Base-by-base conservation (phyloP, 306 rosid species). In the Pachyrhizus erosus region DNA sequence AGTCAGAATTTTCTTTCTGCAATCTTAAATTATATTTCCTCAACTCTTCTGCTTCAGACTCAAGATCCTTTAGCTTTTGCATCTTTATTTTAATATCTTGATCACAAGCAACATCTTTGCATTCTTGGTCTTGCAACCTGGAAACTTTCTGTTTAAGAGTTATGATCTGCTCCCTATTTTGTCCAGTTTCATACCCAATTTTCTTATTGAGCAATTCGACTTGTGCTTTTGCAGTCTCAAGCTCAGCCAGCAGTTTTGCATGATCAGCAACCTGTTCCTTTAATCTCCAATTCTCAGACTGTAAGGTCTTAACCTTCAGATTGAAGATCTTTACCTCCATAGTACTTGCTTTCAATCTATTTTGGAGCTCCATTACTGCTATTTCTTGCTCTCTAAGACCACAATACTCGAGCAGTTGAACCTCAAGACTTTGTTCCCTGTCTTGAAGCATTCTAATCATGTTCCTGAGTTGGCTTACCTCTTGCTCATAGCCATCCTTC, bases 351-450 rank as follows among this genome's bases (percentile, higher is more conserved):
- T 90, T 90, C 88, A 96, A 84, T 67, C 93, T 86, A 39, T 90
- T 96, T 83, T 90, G 91, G 43, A 96, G 96, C 83, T 96, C 99
- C 87, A 81, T 83, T 9, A 88, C 92, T 2, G 88, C 88, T 46
- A 88, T 82, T 83, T 92, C 93, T 86, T 93, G 92, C 91, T 96
- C 98, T 83, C 84, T 93, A 29, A 93, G 93, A 77, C 97, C 98
- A 58, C 89, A 91, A 48, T 86, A 91, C 86, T 92, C 98, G 1
- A 93, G 98, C 75, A 96, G 75, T 82, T 92, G 94, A 60, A 87
- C 87, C 90, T 96, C 97, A 7, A 91, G 94, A 69, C 74, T 78
- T 61, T 75, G 84, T 88, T 92, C 97, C 76, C 92, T 92, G 76
- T 91, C 99, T 77, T 83, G 88, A 86, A 96, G 97, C 82, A 83